A percentile compares a stretch with the other conserved stretches of the same genome.
Conservation (phyloP, 495 filamentous ascomycete genomes). For the Parachaetomium inaequale region DNA sequence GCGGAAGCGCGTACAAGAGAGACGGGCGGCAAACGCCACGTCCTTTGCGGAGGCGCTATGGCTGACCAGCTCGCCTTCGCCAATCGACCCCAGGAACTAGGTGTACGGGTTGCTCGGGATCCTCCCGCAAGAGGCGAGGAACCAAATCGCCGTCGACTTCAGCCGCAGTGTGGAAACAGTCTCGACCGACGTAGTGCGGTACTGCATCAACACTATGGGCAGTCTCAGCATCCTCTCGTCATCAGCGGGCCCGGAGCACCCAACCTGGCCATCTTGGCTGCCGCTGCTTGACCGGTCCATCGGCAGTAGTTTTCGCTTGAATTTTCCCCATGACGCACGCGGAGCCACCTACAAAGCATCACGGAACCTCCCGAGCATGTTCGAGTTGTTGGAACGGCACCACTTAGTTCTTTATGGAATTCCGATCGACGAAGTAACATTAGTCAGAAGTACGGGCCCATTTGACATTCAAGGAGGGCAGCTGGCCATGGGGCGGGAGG, state of each 20-base stretch:
- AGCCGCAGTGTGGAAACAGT: neutral
- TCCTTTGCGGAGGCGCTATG: neutral
- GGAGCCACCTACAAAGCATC: neutral
- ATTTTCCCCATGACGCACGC: neutral
- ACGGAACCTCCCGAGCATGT: neutral
- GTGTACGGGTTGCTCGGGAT: neutral
- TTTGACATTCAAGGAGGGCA: no score
- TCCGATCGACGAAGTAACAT: neutral
- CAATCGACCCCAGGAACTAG: neutral
- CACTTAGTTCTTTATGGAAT: neutral
- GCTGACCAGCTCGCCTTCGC: no score
- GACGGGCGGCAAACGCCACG: neutral
- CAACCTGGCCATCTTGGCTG: neutral
- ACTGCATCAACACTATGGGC: neutral
- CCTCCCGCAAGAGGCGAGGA: neutral
- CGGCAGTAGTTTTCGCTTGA: neutral
- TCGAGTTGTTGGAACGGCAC: neutral
- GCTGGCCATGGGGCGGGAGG: no score
- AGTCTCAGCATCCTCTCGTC: neutral
- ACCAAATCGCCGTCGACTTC: neutral
- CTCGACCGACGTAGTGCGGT: neutral
- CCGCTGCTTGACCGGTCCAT: neutral
- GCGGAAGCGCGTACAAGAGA: neutral
- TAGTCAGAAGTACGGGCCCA: no score
- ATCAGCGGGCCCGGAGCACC: neutral